Percentiles rank a stretch among this genome's conserved stretches.
Conservation (phyloP, 139 green algal genomes). For the Raphidocelis subcapitata region DNA sequence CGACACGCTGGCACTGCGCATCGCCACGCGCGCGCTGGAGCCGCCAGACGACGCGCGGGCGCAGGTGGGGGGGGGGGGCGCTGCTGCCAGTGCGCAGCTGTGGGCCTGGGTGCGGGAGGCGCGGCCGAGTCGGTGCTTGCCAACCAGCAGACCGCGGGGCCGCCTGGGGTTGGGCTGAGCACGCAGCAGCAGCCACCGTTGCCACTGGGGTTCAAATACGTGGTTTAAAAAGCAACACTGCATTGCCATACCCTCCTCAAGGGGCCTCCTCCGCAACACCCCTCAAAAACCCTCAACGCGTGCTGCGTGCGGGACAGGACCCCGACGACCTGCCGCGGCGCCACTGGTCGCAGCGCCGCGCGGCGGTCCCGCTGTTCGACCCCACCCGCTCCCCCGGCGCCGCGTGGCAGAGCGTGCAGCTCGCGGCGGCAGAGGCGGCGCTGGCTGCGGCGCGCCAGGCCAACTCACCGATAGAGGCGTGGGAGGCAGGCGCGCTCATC, state of each 20-base stretch:
- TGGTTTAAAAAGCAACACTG: too few relatives aligned
- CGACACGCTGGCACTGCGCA: not conserved
- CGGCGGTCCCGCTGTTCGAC: not conserved
- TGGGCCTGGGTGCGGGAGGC: not conserved
- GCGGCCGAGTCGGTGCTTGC: conserved; percentile 14
- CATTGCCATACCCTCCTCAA: too few relatives aligned
- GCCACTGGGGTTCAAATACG: too few relatives aligned
- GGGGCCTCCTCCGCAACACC: too few relatives aligned
- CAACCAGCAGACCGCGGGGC: too few relatives aligned
- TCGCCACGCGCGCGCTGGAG: conserved; percentile 34
- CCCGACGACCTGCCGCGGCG: conserved; percentile 25
- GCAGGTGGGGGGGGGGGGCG: conserved; percentile 18
- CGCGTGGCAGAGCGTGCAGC: conserved; percentile 11
- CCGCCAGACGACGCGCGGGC: conserved; percentile 43
- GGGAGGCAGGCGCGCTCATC: conserved; percentile 68
- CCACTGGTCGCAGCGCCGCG: conserved; percentile 26
- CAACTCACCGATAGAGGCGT: conserved; percentile 52
- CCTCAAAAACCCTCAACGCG: too few relatives aligned
- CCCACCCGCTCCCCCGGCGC: too few relatives aligned
- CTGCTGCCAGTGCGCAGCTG: conserved; percentile 11
- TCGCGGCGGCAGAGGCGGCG: conserved; percentile 21
- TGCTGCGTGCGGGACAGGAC: conserved; percentile 15
- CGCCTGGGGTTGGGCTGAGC: too few relatives aligned
- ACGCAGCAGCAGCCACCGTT: too few relatives aligned
- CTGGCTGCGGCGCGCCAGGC: conserved; percentile 31